A percentile compares a stretch with the other conserved stretches of the same genome.
Conservation (phyloP, 345 rosid species). For the Noccaea caerulescens region DNA sequence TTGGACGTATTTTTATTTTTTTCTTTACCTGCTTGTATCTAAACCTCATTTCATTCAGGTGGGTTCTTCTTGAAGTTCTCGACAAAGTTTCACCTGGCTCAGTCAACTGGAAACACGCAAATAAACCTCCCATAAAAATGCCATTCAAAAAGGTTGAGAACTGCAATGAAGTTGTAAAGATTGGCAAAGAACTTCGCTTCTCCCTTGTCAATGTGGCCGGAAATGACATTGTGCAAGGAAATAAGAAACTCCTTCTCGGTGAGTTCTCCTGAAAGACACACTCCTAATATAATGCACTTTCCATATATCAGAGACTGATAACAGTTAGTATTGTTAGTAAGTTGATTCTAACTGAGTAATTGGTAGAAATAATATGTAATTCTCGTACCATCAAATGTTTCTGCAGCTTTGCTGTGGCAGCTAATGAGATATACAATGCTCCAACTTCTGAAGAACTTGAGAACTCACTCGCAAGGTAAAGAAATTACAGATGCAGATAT, state of each 20-base stretch:
- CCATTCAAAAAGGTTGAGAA: conserved; percentile 49
- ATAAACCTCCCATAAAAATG: conserved; percentile 49
- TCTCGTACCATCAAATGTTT: conserved; percentile 19
- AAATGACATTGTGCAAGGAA: conserved; percentile 62
- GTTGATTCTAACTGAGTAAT: neutral
- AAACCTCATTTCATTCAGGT: conserved; percentile 52
- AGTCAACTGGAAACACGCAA: conserved; percentile 48
- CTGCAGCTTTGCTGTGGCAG: conserved; percentile 91
- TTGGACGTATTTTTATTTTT: conserved; percentile 11
- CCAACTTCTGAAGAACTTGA: conserved; percentile 88
- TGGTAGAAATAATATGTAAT: conserved; percentile 13
- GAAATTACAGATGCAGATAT: conserved; percentile 92
- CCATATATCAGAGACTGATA: conserved; percentile 9
- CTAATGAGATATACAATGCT: conserved; percentile 96
- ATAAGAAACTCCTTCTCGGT: conserved; percentile 50
- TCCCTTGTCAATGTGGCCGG: conserved; percentile 99
- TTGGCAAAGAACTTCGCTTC: conserved; percentile 51
- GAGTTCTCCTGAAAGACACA: conserved; percentile 23
- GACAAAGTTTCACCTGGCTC: conserved; percentile 49
- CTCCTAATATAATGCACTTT: conserved; percentile 15
- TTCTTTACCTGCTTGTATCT: conserved; percentile 32
- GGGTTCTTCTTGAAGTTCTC: conserved; percentile 71
- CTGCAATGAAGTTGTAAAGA: conserved; percentile 48
- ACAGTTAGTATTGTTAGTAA: conserved; percentile 1
- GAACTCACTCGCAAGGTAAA: conserved; percentile 88